These are phyloP conservation scores for Camellia japonica DNA, from an alignment of 148 eudicot species.

Conservation along the genomic window DNA sequence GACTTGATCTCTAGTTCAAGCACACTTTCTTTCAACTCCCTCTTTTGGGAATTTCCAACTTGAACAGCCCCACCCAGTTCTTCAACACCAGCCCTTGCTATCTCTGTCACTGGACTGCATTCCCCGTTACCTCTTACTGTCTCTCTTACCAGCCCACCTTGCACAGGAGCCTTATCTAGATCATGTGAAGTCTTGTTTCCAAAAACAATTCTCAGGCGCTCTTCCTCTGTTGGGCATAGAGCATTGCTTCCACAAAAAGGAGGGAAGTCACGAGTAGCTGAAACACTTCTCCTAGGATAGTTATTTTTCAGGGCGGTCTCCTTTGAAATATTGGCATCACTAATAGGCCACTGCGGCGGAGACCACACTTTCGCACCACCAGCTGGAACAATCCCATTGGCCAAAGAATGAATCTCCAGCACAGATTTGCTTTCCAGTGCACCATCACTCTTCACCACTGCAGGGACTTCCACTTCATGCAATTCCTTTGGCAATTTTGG, in stretches of 20 bases:
- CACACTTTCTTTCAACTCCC: constrained; percentile 9
- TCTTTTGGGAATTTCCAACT: constrained; percentile 15
- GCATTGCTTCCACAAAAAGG: constrained; percentile 59
- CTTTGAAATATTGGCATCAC: constrained; percentile 15
- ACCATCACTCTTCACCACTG: constrained; percentile 9
- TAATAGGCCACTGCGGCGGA: constrained; percentile 13
- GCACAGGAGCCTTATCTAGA: constrained; percentile 3
- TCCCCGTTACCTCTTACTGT: background rate
- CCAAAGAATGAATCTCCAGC: constrained; percentile 6
- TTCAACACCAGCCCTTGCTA: constrained; percentile 1
- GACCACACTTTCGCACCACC: constrained; percentile 12
- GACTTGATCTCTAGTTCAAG: background rate
- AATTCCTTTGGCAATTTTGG: constrained; percentile 11
- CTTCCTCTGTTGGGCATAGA: constrained; percentile 23
- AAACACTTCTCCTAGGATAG: constrained; percentile 51
- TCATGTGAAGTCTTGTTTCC: constrained; percentile 10
- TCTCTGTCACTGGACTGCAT: background rate
- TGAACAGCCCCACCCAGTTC: constrained; percentile 10
- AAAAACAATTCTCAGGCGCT: background rate
- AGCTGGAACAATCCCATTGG: constrained; percentile 15
- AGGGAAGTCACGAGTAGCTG: constrained; percentile 68
- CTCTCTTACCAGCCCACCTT: background rate
- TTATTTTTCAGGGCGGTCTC: constrained; percentile 20
- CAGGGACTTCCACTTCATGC: background rate
- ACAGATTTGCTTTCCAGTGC: constrained; percentile 1